Evolutionary conservation across 176 grass and related monocot species (phyloP).

Genomic region (Sorghum bicolor): DNA sequence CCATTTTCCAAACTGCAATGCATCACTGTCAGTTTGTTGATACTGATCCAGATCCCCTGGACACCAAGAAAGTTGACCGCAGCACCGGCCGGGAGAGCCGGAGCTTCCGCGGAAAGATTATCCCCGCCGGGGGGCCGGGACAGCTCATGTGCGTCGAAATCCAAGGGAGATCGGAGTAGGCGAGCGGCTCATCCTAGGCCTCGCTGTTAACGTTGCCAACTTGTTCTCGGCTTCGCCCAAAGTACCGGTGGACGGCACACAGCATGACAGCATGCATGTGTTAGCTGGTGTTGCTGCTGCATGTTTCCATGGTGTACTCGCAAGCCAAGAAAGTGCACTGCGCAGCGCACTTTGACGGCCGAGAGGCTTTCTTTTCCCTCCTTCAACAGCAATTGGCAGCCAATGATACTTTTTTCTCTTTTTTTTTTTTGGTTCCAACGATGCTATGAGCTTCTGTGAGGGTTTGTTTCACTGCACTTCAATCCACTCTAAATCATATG

Average conservation of each 20-base stretch:
- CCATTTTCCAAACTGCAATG: not conserved
- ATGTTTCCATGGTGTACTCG: too few relatives aligned
- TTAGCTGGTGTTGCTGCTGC: too few relatives aligned
- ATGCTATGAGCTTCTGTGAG: too few relatives aligned
- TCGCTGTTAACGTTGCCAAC: not conserved
- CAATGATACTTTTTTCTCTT: too few relatives aligned
- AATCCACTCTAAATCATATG: too few relatives aligned
- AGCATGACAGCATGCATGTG: too few relatives aligned
- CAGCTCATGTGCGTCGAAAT: conserved; percentile 11
- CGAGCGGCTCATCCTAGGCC: not conserved
- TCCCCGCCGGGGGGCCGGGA: not conserved
- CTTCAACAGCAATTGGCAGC: too few relatives aligned
- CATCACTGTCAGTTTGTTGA: not conserved
- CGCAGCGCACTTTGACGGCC: too few relatives aligned
- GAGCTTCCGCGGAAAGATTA: conserved; percentile 8
- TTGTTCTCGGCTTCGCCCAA: not conserved
- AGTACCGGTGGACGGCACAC: not conserved
- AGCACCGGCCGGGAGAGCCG: not conserved
- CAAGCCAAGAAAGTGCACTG: too few relatives aligned
- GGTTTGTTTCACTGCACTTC: too few relatives aligned
- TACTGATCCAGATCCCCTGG: conserved; percentile 13
- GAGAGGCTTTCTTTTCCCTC: too few relatives aligned
- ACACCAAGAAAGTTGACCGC: conserved; percentile 9
- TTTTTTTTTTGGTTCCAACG: too few relatives aligned
- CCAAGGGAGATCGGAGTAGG: not conserved